Evolutionary conservation across 129 eudicot species (phyloP).

Genomic region (Kitagawia praeruptora): DNA sequence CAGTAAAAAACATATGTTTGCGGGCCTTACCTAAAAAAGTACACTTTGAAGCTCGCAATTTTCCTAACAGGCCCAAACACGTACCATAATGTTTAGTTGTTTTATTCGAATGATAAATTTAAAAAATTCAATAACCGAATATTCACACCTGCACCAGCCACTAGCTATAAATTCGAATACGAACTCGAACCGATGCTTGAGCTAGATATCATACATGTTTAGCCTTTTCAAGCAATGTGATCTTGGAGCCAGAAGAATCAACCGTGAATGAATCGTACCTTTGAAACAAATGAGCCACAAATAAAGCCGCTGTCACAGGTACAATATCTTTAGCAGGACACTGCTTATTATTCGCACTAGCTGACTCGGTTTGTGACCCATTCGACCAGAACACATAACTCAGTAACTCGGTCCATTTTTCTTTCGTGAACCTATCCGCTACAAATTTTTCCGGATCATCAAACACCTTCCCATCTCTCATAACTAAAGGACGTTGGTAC

Average conservation of each 20-base stretch:
- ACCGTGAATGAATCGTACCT: constrained; percentile 41
- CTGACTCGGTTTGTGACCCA: constrained; percentile 42
- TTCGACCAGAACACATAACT: constrained; percentile 48
- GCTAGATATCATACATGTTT: not conserved
- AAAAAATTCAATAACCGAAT: too few species aligned
- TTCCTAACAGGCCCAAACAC: too few species aligned
- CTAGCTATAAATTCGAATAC: too few species aligned
- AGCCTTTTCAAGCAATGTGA: constrained; percentile 28
- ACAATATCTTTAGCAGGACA: constrained; percentile 44
- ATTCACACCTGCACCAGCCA: too few species aligned
- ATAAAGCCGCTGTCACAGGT: constrained; percentile 33
- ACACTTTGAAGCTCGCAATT: too few species aligned
- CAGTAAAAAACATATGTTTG: too few species aligned
- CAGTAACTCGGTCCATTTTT: constrained; percentile 14
- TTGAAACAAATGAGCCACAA: constrained; percentile 41
- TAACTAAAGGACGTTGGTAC: constrained; percentile 38
- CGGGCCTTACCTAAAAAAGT: too few species aligned
- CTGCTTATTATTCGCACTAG: constrained; percentile 36
- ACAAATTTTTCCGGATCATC: constrained; percentile 39
- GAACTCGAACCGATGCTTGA: not conserved
- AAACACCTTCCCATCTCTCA: constrained; percentile 43
- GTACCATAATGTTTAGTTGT: not conserved
- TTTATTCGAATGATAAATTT: too few species aligned
- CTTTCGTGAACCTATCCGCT: constrained; percentile 25
- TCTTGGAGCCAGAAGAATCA: constrained; percentile 19